Conservation (phyloP, 306 rosid genomes). For the Gastrolobium bilobum region DNA sequence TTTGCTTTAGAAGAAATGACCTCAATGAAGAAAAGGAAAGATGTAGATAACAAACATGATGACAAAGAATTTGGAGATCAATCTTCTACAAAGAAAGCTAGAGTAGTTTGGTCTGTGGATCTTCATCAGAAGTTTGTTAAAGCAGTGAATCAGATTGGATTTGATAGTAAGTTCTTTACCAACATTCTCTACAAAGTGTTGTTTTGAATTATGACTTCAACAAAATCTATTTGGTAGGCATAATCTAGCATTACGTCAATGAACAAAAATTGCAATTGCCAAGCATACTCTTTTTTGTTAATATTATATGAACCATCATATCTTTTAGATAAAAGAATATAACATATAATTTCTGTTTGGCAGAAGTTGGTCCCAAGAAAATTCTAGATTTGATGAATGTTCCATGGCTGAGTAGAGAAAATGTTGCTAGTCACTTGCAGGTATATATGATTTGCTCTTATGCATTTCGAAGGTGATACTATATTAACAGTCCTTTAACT, state of each 20-base stretch:
- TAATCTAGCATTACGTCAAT: background rate
- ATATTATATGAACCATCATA: conserved; percentile 35
- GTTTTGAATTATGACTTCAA: conserved; percentile 8
- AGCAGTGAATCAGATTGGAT: conserved; percentile 87
- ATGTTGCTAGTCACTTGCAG: conserved; percentile 96
- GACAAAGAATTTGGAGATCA: conserved; percentile 69
- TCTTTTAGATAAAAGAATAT: conserved; percentile 40
- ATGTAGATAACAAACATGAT: conserved; percentile 63
- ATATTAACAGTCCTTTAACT: conserved; percentile 5
- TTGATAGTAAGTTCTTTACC: conserved; percentile 72
- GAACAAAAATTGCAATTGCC: background rate
- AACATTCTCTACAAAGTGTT: conserved; percentile 18
- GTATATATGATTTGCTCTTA: conserved; percentile 55
- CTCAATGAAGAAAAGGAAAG: conserved; percentile 72
- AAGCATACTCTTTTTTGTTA: conserved; percentile 26
- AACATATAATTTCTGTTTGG: conserved; percentile 63
- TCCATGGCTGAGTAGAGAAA: conserved; percentile 81
- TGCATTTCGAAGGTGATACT: conserved; percentile 39
- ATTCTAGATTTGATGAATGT: conserved; percentile 92
- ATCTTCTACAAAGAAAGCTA: conserved; percentile 74
- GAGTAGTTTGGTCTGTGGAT: conserved; percentile 94
- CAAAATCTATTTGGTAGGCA: conserved; percentile 4
- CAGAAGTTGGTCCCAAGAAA: conserved; percentile 95
- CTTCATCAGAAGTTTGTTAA: conserved; percentile 92
- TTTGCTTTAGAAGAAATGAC: conserved; percentile 67